Conservation (phyloP, 495 filamentous ascomycete genomes). For the Cryomyces minteri region DNA sequence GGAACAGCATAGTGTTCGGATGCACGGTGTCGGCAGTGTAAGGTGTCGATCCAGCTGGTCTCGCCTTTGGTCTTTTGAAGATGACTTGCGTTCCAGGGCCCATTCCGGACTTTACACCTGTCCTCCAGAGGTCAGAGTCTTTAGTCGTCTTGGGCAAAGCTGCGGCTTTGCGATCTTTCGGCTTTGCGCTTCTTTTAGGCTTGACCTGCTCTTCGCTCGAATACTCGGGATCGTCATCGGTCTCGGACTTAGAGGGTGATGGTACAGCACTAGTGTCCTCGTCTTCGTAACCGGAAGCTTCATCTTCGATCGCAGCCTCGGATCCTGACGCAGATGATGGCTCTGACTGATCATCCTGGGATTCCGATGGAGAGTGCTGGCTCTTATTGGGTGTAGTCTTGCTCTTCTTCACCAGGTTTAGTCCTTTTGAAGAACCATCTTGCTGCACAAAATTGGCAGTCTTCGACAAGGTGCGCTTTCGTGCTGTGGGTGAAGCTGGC, state of each 20-base stretch:
- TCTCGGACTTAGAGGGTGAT: constrained; percentile 12
- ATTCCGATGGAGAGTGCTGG: constrained; percentile 32
- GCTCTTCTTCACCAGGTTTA: no score
- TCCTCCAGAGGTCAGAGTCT: constrained; percentile 36
- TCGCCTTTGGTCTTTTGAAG: constrained; percentile 50
- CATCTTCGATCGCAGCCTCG: constrained; percentile 10
- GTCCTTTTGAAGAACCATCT: no score
- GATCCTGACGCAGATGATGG: constrained; percentile 16
- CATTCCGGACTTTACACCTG: constrained; percentile 36
- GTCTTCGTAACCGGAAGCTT: constrained; percentile 22
- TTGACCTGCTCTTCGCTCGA: constrained; percentile 16
- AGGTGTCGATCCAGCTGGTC: constrained; percentile 41
- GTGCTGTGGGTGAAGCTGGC: no score
- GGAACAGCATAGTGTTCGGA: constrained; percentile 64
- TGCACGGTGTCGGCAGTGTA: constrained; percentile 58
- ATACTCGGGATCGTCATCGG: constrained; percentile 11
- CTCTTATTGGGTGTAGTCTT: constrained; percentile 26
- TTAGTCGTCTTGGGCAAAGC: constrained; percentile 12
- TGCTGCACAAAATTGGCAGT: no score
- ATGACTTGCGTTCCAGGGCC: constrained; percentile 43
- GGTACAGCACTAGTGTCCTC: constrained; percentile 12
- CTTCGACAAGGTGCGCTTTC: no score
- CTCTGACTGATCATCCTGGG: constrained; percentile 7
- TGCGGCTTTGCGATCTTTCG: constrained; percentile 5
- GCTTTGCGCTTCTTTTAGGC: constrained; percentile 11